Conservation (phyloP, 768 basidiomycete species). For the Lactarius trivialis region DNA sequence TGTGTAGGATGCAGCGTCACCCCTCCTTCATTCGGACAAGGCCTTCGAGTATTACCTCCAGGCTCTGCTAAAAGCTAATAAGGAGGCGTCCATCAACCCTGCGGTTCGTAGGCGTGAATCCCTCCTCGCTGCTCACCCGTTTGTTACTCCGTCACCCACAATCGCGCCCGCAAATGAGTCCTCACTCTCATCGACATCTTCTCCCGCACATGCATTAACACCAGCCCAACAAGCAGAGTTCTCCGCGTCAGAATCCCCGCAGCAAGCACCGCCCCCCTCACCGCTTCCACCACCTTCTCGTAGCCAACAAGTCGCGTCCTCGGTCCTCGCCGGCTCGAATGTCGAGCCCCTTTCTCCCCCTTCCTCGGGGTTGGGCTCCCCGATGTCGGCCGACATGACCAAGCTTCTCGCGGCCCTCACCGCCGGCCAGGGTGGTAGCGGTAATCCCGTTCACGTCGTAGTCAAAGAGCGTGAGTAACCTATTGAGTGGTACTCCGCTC, state of each 20-base stretch:
- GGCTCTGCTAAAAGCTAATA: constrained; percentile 54
- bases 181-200: not conserved
- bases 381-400: constrained; percentile 31
- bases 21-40: constrained; percentile 59
- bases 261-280: constrained; percentile 1
- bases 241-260: constrained; percentile 4
- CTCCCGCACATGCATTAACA: not conserved
- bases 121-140: constrained; percentile 37
- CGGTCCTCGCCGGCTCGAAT: constrained; percentile 29
- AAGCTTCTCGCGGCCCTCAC: constrained; percentile 40
- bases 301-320: constrained; percentile 40
- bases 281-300: constrained; percentile 25
- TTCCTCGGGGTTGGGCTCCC: constrained; percentile 1
- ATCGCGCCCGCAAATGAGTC: not conserved
- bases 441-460: constrained; percentile 71
- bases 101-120: constrained; percentile 68
- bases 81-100: constrained; percentile 48
- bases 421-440: constrained; percentile 38
- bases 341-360: constrained; percentile 1
- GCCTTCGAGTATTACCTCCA: constrained; percentile 75
- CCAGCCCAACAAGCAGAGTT: not conserved
- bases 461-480: constrained; percentile 67
- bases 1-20: constrained; percentile 57
- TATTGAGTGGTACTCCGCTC: not conserved
- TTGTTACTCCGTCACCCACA: constrained; percentile 7